These are phyloP conservation scores for Barbarea vulgaris DNA, from an alignment of 345 rosid genomes.

Conservation along the genomic window DNA sequence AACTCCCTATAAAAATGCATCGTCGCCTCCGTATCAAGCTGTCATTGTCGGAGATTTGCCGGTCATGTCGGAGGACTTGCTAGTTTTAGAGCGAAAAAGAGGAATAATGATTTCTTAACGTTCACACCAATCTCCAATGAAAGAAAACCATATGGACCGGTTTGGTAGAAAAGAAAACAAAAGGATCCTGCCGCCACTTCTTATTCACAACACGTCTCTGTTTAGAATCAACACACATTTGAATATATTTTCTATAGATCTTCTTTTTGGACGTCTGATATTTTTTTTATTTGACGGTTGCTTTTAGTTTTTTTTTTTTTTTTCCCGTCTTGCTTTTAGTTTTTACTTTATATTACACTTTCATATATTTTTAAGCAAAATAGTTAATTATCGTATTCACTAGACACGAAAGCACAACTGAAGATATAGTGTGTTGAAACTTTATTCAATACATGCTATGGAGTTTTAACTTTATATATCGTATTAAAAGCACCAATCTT, in stretches of 20 bases:
- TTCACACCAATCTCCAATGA: constrained; percentile 16
- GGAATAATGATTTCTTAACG: not conserved
- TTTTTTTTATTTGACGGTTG: not conserved
- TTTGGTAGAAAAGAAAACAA: no score
- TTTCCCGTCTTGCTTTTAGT: not conserved
- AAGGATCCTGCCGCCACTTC: not conserved
- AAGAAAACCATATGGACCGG: no score
- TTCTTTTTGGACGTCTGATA: not conserved
- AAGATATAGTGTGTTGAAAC: not conserved
- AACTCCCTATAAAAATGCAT: not conserved
- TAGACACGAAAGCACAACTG: constrained; percentile 2
- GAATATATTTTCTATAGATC: not conserved
- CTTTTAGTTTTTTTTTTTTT: not conserved
- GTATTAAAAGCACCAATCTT: not conserved
- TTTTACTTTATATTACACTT: not conserved
- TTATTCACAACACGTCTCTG: constrained; percentile 12
- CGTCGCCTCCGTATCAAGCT: not conserved
- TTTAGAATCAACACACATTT: not conserved
- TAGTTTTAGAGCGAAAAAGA: not conserved
- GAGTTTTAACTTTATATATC: not conserved
- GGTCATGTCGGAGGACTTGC: constrained; percentile 26
- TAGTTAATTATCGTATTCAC: not conserved
- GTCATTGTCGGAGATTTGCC: constrained; percentile 19
- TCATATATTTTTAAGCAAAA: not conserved
- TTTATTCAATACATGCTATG: no score